A percentile compares a stretch with the other conserved stretches of the same genome.
These are phyloP conservation scores for Rhododendron mucronatum DNA, from an alignment of 148 eudicot species.

Conservation along the genomic window DNA sequence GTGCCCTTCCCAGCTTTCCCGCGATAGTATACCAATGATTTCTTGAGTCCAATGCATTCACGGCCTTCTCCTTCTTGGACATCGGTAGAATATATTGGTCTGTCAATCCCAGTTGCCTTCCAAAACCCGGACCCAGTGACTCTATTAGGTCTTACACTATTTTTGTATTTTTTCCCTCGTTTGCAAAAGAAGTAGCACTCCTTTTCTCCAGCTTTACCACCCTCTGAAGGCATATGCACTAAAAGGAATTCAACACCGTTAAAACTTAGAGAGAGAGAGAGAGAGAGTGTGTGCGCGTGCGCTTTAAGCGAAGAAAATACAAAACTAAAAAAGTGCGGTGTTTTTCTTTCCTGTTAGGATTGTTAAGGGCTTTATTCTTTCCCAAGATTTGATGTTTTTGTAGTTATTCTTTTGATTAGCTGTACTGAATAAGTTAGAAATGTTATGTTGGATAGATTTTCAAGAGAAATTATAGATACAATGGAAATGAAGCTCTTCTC, in stretches of 20 bases:
- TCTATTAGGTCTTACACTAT: conserved; percentile 81
- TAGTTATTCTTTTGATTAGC: neutral
- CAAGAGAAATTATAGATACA: too few relatives aligned
- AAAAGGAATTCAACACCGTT: neutral
- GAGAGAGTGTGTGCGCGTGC: neutral
- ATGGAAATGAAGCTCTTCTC: neutral
- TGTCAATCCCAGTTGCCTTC: conserved; percentile 92
- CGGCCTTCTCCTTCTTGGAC: conserved; percentile 12
- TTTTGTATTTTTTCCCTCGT: conserved; percentile 86
- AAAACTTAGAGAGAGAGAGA: neutral
- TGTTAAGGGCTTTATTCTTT: neutral
- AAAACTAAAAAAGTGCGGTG: neutral
- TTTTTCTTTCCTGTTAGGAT: too few relatives aligned
- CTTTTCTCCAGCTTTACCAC: conserved; percentile 61
- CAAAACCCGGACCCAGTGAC: conserved; percentile 89
- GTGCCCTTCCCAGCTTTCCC: conserved; percentile 87
- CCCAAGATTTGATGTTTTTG: neutral
- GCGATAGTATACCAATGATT: conserved; percentile 72
- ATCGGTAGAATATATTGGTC: conserved; percentile 45
- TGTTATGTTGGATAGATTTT: neutral
- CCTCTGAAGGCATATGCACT: conserved; percentile 36
- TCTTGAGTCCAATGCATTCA: conserved; percentile 69
- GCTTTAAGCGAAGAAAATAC: neutral
- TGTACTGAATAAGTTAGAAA: neutral
- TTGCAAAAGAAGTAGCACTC: conserved; percentile 95